A percentile compares a stretch with the other conserved stretches of the same genome.
These are phyloP conservation scores for Komagataella kurtzmanii DNA, from an alignment of 805 yeast species.

Conservation along the genomic window DNA sequence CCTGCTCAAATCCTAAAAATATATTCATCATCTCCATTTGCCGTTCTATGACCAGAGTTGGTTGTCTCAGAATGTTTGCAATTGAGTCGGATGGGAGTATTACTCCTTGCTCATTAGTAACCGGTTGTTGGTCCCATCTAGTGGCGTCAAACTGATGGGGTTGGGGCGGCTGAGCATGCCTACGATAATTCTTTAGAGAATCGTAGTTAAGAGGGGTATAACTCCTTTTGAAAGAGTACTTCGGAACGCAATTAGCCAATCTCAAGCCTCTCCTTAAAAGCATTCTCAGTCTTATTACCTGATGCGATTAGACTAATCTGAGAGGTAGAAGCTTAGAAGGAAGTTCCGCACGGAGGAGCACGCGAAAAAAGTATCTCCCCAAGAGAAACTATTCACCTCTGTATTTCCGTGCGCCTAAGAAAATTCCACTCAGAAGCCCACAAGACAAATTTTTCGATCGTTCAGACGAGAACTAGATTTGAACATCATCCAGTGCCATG, in stretches of 20 bases:
- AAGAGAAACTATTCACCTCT: too few relatives aligned
- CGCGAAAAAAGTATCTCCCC: neutral
- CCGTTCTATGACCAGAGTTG: conserved; percentile 78
- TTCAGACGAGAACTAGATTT: neutral
- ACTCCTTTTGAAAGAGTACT: neutral
- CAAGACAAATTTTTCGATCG: neutral
- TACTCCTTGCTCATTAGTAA: conserved; percentile 19
- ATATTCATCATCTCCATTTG: conserved; percentile 82
- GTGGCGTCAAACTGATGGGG: neutral
- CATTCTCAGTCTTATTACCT: neutral
- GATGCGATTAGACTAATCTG: neutral
- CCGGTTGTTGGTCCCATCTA: neutral
- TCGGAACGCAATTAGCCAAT: neutral
- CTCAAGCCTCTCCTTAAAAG: neutral
- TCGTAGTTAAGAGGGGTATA: neutral
- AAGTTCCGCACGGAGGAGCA: neutral
- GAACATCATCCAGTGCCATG: neutral
- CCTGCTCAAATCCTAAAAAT: conserved; percentile 83
- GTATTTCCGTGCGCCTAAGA: neutral
- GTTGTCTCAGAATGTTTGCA: conserved; percentile 53
- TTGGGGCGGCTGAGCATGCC: neutral
- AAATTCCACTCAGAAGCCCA: neutral
- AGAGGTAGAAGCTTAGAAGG: neutral
- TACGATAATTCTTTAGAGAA: neutral
- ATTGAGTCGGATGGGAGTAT: conserved; percentile 47